Evolutionary conservation across 2,329 filamentous ascomycete genomes (phyloP), one percentile per base, ranked within the genome.

Genomic region (Aureobasidium sp.): DNA sequence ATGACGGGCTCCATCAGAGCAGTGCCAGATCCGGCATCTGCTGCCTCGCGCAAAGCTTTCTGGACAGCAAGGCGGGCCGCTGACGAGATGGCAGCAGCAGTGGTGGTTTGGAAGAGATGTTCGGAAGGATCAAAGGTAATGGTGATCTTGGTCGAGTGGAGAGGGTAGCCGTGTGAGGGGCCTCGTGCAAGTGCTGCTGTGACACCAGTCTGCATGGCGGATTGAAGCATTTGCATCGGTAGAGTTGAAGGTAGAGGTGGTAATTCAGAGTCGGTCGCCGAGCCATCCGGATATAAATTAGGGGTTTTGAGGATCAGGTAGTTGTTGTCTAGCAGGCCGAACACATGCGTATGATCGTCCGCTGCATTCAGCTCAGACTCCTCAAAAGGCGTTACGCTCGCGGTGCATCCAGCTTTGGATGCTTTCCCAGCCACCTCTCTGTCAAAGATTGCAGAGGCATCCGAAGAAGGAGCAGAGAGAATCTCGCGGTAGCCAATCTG

Each of bases 401-500:
- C 91, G 0, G 83, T 87, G 70, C 91, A 95, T 2, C 84, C 84
- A 3, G 90, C 92, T 71, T 86, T 91, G 9, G 90, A 89, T 47
- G 84, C 78, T 70, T 91, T 93, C 48, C 91, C 89, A 7, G 89
- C 90, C 22, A 97, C 84, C 5, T 88, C 85, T 47, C 87, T 87
- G 68, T 97, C 91, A 70, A 91, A 91, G 5, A 86, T 77, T 58
- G 83, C 82, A 27, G 82, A 84, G 41, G 86, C 81, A 0, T 83
- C 76, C 0, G 73, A 71, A 0, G 86, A 87, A 0, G 80, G 69
- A 3, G 78, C 77, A 0, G 85, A 84, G 11, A 94, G 78, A 52
- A 87, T 88, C 76, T 99, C 94, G 61, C 95, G 88, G 75, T 97
- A 99, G 67, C 95, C 91, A 64, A 99, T 96, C 69, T 96, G 90